These are phyloP conservation scores for Groenewaldozyma salmanticensis DNA, from an alignment of 805 yeast species.

Conservation along the genomic window DNA sequence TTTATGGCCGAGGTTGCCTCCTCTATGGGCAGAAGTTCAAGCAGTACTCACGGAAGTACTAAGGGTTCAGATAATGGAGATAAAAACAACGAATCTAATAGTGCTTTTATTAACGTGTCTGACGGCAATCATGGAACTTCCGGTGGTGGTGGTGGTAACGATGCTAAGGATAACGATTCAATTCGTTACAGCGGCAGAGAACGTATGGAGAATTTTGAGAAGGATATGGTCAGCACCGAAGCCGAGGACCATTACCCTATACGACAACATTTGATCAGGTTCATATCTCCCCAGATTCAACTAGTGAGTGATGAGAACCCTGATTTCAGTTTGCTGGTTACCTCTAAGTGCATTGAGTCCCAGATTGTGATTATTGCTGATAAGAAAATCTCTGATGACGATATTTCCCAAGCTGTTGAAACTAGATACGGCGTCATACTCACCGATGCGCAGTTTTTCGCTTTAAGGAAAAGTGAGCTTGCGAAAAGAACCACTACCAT, in stretches of 20 bases:
- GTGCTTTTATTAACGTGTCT: neutral
- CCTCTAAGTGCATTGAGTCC: conserved; percentile 62
- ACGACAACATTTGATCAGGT: conserved; percentile 36
- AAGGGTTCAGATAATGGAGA: too few relatives aligned
- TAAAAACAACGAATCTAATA: neutral
- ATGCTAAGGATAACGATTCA: conserved; percentile 5
- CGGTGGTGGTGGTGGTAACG: too few relatives aligned
- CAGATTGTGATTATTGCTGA: conserved; percentile 59
- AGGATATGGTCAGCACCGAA: conserved; percentile 25
- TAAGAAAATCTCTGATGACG: conserved; percentile 30
- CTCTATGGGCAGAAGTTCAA: neutral
- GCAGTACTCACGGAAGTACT: too few relatives aligned
- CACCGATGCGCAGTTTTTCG: conserved; percentile 62
- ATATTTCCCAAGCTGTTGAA: conserved; percentile 43
- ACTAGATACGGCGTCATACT: conserved; percentile 61
- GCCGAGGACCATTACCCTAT: conserved; percentile 39
- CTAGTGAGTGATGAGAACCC: conserved; percentile 41
- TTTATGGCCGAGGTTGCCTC: neutral
- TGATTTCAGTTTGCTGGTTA: conserved; percentile 55
- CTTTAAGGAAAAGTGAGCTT: conserved; percentile 46
- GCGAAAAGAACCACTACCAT: conserved; percentile 33
- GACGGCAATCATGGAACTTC: too few relatives aligned
- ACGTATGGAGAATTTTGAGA: conserved; percentile 33
- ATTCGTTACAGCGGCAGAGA: too few relatives aligned
- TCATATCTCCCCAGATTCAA: conserved; percentile 80